Conservation (phyloP, 441 rosid species). For the Gossypium trilobum region DNA sequence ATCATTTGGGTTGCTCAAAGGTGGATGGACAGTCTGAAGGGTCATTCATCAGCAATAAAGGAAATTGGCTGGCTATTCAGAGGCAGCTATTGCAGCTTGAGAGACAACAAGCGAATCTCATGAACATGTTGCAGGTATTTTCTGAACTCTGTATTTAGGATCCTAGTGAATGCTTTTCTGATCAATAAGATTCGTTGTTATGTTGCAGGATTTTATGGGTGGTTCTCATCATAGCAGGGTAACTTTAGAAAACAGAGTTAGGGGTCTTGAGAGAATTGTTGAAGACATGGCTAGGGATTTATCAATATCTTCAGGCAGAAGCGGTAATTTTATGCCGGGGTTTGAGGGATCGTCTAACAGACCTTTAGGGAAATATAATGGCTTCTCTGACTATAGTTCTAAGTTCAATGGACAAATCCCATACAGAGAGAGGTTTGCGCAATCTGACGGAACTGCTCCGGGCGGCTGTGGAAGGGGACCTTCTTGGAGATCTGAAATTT, state of each 20-base stretch:
- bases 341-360: conserved; percentile 56
- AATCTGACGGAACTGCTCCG: conserved; percentile 51
- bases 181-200: conserved; percentile 14
- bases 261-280: conserved; percentile 92
- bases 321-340: conserved; percentile 51
- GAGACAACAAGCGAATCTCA: conserved; percentile 86
- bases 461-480: conserved; percentile 64
- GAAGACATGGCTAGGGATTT: conserved; percentile 91
- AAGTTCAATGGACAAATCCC: conserved; percentile 58
- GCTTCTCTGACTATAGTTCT: conserved; percentile 55
- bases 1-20: conserved; percentile 45
- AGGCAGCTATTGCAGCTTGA: conserved; percentile 86
- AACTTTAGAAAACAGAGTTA: conserved; percentile 82
- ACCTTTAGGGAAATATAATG: conserved; percentile 54
- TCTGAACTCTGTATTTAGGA: conserved; percentile 7
- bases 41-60: conserved; percentile 58
- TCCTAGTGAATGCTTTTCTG: conserved; percentile 1
- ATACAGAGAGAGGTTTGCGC: conserved; percentile 66
- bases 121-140: conserved; percentile 92
- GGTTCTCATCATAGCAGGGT: conserved; percentile 93
- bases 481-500: conserved; percentile 62
- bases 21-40: conserved; percentile 67
- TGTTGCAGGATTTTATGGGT: conserved; percentile 87
- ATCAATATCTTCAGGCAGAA: conserved; percentile 71
- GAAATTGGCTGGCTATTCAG: conserved; percentile 91